Evolutionary conservation across 2,329 filamentous ascomycete genomes (phyloP), one percentile per base, ranked within the genome.

Genomic region (Pseudopithomyces maydicus): DNA sequence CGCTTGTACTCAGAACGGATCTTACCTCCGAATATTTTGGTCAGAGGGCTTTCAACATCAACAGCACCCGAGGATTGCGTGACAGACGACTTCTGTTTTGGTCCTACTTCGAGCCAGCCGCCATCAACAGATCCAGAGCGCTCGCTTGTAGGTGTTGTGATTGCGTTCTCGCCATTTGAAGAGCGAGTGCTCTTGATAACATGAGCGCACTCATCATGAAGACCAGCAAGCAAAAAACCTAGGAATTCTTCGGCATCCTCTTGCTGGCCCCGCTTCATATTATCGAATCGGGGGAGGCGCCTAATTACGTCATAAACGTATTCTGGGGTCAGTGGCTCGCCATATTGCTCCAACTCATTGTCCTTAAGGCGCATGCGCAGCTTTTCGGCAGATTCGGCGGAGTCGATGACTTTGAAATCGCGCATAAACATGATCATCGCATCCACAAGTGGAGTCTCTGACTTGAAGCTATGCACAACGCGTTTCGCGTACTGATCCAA

Each of bases 171-270:
- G 39, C 62, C 57, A 44, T 67, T 69, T 10, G 69, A 70, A 10
- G 71, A 64, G 44, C 70, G 72, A 6, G 80, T 78, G 55, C 79
- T 80, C 62, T 85, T 85, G 79, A 96, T 90, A 45, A 94, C 88
- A 55, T 88, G 84, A 15, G 88, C 86, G 73, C 93, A 97, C 75
- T 99, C 95, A 63, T 98, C 93, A 67, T 97, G 93, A 33, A 99
- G 85, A 46, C 92, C 91, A 70, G 97, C 93, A 3, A 99, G 82
- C 33, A 99, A 81, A 74, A 98, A 96, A 0, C 93, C 94, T 22
- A 99, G 81, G 66, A 99, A 99, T 71, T 99, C 95, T 72, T 99
- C 92, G 1, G 95, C 95, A 78, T 99, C 95, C 80, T 99, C 94
- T 74, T 99, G 95, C 68, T 97, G 94, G 15, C 95, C 95, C 58